Evolutionary conservation across 1,284 basidiomycete species (phyloP), one percentile per base, ranked within the genome.

Genomic region (Gymnopus androsaceus): DNA sequence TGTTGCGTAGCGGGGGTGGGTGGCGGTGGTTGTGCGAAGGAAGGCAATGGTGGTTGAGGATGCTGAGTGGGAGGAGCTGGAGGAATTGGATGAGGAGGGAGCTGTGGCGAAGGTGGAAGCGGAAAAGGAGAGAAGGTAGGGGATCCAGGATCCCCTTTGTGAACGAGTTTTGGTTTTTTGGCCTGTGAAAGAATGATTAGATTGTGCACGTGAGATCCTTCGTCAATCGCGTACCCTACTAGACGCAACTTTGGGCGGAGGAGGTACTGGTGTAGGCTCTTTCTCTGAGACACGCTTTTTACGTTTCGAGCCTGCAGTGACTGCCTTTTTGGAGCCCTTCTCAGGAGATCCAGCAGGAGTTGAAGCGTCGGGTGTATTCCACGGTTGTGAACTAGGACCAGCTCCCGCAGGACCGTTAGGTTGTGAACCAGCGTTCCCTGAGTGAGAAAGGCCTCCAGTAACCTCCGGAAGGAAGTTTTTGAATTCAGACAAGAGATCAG

Each of bases 401-500:
- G 69, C 59, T 54, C 63, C 67, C 53, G 59, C 64, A 41, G 68
- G 70, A 6, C 19, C 19, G 36, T n/a, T 7, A 11, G 11, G 45
- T 9, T 36, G 44, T 8, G 34, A 3, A 9, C 27, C 25, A 17
- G 47, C 19, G 23, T 41, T 1, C 72, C 69, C 11, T 72, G 72
- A 3, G 68, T 57, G 8, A 14, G 72, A 69, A 3, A 74, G 77
- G 4, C 53, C 53, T 27, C 54, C 54, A 33, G 73, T 69, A 7
- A 75, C 78, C 55, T 93, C 94, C 8, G 96, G 96, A 3, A 99
- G 75, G 73, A 99, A 99, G 66, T 93, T 92, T 71, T 94, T 95
- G 80, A 99, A 99, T 71, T 99, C 96, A 42, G 88, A 85, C 55
- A 99, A 78, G 42, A 99, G 82, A 65, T 99, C 97, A 4, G 90